Evolutionary conservation across 169 alveolate genomes (phyloP), one percentile per base, ranked within the genome.

Genomic region (Cryptosporidium xiaoi): DNA sequence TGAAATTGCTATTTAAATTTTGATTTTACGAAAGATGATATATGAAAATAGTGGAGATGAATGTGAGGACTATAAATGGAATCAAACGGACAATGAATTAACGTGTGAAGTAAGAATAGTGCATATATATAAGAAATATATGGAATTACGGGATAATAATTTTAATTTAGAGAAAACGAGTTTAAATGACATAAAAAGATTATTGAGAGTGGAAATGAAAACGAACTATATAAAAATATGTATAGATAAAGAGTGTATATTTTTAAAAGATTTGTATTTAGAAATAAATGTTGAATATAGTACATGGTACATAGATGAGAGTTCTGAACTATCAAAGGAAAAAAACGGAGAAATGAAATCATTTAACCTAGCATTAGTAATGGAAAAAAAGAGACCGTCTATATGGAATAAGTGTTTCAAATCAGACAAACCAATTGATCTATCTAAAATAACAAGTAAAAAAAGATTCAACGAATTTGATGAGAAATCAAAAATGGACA

Each of bases 371-470:
- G 36, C 56, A 13, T 18, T 77, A 13, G 7, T 36, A 3, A 3
- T 77, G 31, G 87, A 77, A 31, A 77, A 77, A 40, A 56, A n/a
- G 27, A 77, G 16, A 60, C 58, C 58, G 16, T 56, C 77, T 8
- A 58, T 68, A 64, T 77, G 87, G 87, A 66, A 36, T 13, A 58
- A 68, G 16, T 77, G 87, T 16, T 77, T 77, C 27, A 8, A 46
- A 5, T 48, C 34, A 6, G 87, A 62, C 40, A 20, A 46, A 34
- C 18, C 29, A 16, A 4, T 77, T 18, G 71, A 77, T 31, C 8
- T 77, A 15, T 20, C 64, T 3, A 34, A 60, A 15, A 56, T 77
- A 31, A 40, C 16, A 77, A 56, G 71, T 2, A 77, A 15, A 62
- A 77, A 56, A 62, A 60, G 56, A 27, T 62, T 77, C 51, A 56